Evolutionary conservation across 345 rosid species (phyloP), one percentile per base, ranked within the genome.

Genomic region (Barbarea vulgaris): DNA sequence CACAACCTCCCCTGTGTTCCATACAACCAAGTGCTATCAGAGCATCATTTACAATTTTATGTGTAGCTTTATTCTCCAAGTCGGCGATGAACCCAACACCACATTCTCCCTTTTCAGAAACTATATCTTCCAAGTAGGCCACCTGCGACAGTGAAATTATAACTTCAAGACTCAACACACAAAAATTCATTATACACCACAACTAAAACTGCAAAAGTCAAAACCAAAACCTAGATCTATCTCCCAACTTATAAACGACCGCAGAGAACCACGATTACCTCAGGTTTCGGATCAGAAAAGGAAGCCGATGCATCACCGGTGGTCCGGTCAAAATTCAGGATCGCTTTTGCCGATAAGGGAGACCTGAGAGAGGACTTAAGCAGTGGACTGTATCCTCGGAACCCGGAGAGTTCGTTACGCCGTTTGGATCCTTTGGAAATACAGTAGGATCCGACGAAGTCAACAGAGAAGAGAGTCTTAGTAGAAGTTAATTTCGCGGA

Each of bases 1-100:
- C 97, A 82, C 99, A 95, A 55, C 99, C 97, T 22, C 99, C 99
- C 67, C 99, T 96, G 77, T 95, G 99, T 79, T 95, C 97, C 99
- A 95, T 95, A 82, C 99, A 95, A 66, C 97, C 91, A 78, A 95
- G 97, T 70, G 97, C 97, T 47, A 81, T 75, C 63, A 95, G 84
- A 57, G 97, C 97, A 86, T 95, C 93, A 64, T 81, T 78, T 44
- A 90, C 83, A 55, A 88, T 85, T 72, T 77, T 80, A 84, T 89
- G 91, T n/a, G 97, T 90, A 73, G 93, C 86, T 72, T 81, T 90
- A 65, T 90, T 95, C 64, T 92, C 96, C 77, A 95, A 78, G 73
- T 90, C 83, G 8, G 99, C 97, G 73, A 95, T 90, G 75, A 95
- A 95, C 44, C 99, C 99, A 78, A 95, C 99, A 64, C 99, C 99